Conservation (phyloP, 192 early-diverging fungal genomes). For the Podila epicladia region DNA sequence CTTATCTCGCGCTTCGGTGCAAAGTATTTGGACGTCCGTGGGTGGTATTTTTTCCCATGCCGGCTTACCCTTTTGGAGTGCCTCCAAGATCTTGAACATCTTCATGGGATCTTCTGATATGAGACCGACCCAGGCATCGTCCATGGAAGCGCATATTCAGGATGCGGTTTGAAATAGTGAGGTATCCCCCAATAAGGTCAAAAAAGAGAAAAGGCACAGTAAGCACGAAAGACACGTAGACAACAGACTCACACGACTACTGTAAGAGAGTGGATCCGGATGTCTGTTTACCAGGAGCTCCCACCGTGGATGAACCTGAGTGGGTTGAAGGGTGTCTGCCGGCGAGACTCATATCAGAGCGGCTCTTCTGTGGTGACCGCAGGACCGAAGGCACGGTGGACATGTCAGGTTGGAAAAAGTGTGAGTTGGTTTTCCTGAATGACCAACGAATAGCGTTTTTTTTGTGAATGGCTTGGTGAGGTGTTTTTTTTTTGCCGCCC, state of each 20-base stretch:
- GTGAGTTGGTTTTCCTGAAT: too few relatives aligned
- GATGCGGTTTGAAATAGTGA: neutral
- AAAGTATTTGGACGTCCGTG: too few relatives aligned
- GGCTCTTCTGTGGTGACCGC: constrained; percentile 29
- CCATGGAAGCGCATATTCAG: neutral
- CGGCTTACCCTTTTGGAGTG: constrained; percentile 40
- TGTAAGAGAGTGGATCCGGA: neutral
- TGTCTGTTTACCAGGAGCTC: neutral
- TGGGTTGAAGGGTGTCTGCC: neutral
- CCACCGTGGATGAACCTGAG: neutral
- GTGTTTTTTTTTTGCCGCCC: neutral
- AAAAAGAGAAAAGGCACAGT: too few relatives aligned
- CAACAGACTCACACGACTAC: too few relatives aligned
- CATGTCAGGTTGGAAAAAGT: constrained; percentile 1
- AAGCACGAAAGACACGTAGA: too few relatives aligned
- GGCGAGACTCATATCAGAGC: constrained; percentile 25
- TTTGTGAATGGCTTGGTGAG: too few relatives aligned
- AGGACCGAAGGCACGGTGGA: constrained; percentile 40
- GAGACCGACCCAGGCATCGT: neutral
- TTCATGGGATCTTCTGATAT: constrained; percentile 49
- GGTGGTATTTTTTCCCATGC: neutral
- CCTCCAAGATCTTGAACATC: constrained; percentile 51
- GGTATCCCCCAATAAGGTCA: too few relatives aligned
- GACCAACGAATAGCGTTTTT: too few relatives aligned
- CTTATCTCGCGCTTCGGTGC: neutral